Conservation (phyloP, 768 basidiomycete genomes). For the Harrya chromipes region DNA sequence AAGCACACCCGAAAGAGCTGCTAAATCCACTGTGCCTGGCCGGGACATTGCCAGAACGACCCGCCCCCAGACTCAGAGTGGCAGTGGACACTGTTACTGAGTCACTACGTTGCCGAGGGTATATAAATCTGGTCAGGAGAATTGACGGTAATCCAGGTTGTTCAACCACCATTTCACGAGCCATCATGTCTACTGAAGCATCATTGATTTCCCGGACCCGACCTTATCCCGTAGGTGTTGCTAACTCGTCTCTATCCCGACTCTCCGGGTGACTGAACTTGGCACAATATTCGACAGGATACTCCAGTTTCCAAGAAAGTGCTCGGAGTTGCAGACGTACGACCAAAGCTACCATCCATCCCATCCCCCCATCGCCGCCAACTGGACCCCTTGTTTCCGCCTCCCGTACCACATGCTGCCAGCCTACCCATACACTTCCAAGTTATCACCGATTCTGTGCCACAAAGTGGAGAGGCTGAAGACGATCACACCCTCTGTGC, state of each 20-base stretch:
- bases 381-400: background rate
- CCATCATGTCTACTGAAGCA: slow-evolving; percentile 8
- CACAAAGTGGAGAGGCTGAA: slow-evolving; percentile 15
- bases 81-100: slow-evolving; percentile 2
- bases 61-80: background rate
- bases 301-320: slow-evolving; percentile 1
- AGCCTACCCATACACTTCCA: background rate
- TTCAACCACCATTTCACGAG: background rate
- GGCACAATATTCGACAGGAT: slow-evolving; percentile 4
- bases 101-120: background rate
- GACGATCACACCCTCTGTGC: slow-evolving; percentile 41
- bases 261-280: too few species aligned
- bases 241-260: background rate
- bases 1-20: slow-evolving; percentile 10
- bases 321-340: background rate
- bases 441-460: too few species aligned
- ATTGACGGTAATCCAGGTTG: background rate
- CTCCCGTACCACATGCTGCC: background rate
- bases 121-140: slow-evolving; percentile 10
- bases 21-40: background rate
- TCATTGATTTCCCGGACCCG: background rate
- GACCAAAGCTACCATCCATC: background rate
- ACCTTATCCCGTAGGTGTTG: slow-evolving; percentile 7
- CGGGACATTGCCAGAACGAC: background rate
- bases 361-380: background rate